Conservation (phyloP, 305 asterid genomes). For the Striga hermonthica region DNA sequence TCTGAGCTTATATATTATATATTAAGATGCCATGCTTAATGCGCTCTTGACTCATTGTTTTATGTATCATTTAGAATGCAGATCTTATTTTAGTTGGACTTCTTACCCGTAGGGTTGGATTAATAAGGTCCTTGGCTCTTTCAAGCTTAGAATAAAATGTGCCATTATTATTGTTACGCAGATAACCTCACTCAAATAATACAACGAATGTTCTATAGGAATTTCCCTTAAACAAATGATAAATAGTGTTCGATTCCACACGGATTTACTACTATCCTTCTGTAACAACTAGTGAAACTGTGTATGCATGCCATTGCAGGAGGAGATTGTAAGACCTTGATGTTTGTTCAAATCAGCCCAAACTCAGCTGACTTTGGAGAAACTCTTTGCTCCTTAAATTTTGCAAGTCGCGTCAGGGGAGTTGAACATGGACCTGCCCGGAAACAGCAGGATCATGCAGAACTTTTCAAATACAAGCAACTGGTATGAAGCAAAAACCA, state of each 20-base stretch:
- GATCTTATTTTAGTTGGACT: too few relatives aligned
- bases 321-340: slow-evolving; percentile 88
- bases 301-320: slow-evolving; percentile 47
- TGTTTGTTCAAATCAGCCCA: slow-evolving; percentile 96
- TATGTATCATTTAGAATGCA: too few relatives aligned
- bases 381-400: slow-evolving; percentile 86
- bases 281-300: slow-evolving; percentile 22
- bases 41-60: background rate
- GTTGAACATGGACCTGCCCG: slow-evolving; percentile 95
- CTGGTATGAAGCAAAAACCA: slow-evolving; percentile 52
- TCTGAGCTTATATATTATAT: slow-evolving; percentile 12
- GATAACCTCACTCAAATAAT: too few relatives aligned
- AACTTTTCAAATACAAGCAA: slow-evolving; percentile 77
- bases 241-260: background rate
- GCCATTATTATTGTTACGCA: too few relatives aligned
- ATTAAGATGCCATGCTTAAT: slow-evolving; percentile 8
- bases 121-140: too few relatives aligned
- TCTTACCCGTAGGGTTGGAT: too few relatives aligned
- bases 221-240: too few relatives aligned
- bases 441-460: slow-evolving; percentile 68
- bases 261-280: background rate
- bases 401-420: slow-evolving; percentile 94
- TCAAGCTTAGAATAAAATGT: too few relatives aligned
- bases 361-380: slow-evolving; percentile 69
- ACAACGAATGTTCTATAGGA: background rate